Evolutionary conservation across 805 yeast species (phyloP).

Genomic region (Hanseniaspora thailandica): DNA sequence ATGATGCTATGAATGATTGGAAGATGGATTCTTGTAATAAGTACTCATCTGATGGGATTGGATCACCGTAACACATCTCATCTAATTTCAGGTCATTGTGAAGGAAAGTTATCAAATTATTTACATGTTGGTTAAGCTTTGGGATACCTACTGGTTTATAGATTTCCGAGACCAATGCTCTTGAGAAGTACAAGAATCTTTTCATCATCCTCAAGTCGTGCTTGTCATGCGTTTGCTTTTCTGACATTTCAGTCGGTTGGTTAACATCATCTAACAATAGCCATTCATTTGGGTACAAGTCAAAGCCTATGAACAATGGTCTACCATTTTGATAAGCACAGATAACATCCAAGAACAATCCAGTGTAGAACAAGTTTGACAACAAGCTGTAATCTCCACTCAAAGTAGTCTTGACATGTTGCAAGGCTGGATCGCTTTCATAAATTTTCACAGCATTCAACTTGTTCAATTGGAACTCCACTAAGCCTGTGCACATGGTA

Average conservation of each 20-base stretch:
- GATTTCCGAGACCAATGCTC: not conserved
- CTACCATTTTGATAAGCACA: constrained; percentile 23
- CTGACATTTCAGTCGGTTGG: not conserved
- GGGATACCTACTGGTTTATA: constrained; percentile 11
- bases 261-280: not conserved
- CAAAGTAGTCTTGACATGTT: not conserved
- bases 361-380: constrained; percentile 24
- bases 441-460: constrained; percentile 18
- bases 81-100: not conserved
- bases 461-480: constrained; percentile 22
- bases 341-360: constrained; percentile 21
- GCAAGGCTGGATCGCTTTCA: constrained; percentile 15
- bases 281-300: constrained; percentile 15
- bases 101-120: not conserved
- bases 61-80: constrained; percentile 11
- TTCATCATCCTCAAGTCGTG: not conserved
- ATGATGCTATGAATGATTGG: constrained; percentile 1
- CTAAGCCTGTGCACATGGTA: constrained; percentile 18
- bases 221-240: not conserved
- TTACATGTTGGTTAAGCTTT: not conserved
- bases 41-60: not conserved
- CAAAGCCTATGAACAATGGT: constrained; percentile 16
- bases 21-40: not conserved
- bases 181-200: constrained; percentile 5
- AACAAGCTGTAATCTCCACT: constrained; percentile 21